phyloP scores from a whole-genome alignment of 2,329 filamentous ascomycete species.

The Cercospora janseana region DNA sequence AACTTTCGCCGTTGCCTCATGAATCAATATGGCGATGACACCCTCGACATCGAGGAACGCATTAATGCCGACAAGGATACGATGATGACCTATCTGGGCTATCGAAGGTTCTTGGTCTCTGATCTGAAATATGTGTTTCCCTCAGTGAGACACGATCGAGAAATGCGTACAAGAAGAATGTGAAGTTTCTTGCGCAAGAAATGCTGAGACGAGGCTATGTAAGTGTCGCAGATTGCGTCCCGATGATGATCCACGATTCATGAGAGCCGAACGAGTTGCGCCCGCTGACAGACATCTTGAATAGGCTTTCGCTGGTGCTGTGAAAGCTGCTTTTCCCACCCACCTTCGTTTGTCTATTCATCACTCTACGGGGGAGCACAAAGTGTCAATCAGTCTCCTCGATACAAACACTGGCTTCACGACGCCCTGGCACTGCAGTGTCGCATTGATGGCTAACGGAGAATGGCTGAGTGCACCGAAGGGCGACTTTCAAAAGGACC shows the following conservation, averaged over 20 bases:
- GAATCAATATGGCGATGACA: constrained; percentile 15
- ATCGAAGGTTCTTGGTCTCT: constrained; percentile 19
- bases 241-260: neutral
- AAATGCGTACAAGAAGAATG: constrained; percentile 17
- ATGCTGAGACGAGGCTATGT: constrained; percentile 26
- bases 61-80: constrained; percentile 18
- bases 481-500: constrained; percentile 16
- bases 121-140: constrained; percentile 23
- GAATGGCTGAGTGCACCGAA: constrained; percentile 20
- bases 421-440: constrained; percentile 22
- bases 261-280: neutral
- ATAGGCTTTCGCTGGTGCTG: constrained; percentile 19
- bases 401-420: constrained; percentile 18
- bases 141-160: constrained; percentile 14
- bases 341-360: constrained; percentile 20
- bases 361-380: constrained; percentile 10
- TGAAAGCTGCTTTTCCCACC: constrained; percentile 15
- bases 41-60: constrained; percentile 9
- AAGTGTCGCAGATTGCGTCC: constrained; percentile 4
- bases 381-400: constrained; percentile 16
- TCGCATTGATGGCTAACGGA: constrained; percentile 26
- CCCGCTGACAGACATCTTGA: constrained; percentile 1
- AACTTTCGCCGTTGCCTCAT: constrained; percentile 22
- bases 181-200: constrained; percentile 23
- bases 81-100: constrained; percentile 21